Base-by-base conservation (phyloP, 2,329 filamentous ascomycete species). In the Botrytis pseudocinerea region DNA sequence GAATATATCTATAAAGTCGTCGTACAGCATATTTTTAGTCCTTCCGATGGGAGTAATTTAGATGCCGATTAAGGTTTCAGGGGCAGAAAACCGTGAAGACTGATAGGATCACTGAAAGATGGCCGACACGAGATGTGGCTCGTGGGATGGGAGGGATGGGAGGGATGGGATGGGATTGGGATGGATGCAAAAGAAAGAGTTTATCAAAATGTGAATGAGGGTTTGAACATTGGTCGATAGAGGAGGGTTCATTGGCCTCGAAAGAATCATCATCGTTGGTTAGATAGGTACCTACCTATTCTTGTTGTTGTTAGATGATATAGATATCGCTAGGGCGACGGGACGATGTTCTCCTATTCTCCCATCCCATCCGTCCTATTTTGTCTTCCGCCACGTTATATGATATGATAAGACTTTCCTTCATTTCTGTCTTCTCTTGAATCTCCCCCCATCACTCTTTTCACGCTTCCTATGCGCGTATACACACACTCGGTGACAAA, bases 51-150 rank as follows among this genome's bases (percentile, higher is more conserved):
- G 22, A 40, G 64, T 54, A 28, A n/a, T 51, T 12, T 54, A 22
- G 32, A 66, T n/a, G 46, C 20, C 46, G 46, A 54, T 68, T 68
- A 68, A 68, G 46, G 64, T 68, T 54, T 68, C 64, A 68, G 64
- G 46, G 46, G 46, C 64, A 54, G 38, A 18, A 0, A 28, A 22
- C 40, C 22, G 28, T 38, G 48, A 35, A 40, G 25, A 66, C 38
- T 66, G 63, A 46, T 66, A 51, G 44, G 63, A 20, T 10, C 3
- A 44, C n/a, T 44, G 7, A 44, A 28, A 7, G n/a, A 62, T 42
- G 60, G 63, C 9, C 44, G 46, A 66, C 25, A 54, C 16, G 64
- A 68, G 64, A 68, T 40, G 46, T 54, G 25, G 35, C 46, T 28
- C 40, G 46, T 28, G n/a, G 5, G 9, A 54, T 66, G 35, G 35